Percentiles rank a stretch among this genome's conserved stretches.
Conservation (phyloP, 148 eudicot genomes). For the Camellia granthamiana region DNA sequence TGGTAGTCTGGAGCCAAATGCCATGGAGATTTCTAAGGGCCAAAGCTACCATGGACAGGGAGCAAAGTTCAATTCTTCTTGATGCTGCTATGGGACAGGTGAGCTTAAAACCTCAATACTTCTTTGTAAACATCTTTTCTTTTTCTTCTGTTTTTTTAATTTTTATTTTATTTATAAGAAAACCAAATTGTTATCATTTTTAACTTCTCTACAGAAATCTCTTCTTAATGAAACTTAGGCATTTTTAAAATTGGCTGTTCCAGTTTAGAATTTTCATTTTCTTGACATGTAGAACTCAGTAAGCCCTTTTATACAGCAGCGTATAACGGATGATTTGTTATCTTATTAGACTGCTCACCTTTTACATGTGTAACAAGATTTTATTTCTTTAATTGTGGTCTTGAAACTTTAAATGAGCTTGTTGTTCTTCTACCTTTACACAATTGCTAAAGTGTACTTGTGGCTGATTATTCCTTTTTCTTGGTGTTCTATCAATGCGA, state of each 20-base stretch:
- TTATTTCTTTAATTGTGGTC: constrained; percentile 2
- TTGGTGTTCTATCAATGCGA: not conserved
- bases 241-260: not conserved
- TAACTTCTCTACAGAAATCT: not conserved
- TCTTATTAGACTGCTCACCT: not conserved
- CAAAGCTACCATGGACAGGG: constrained; percentile 70
- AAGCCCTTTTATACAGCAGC: too few relatives aligned
- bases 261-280: not conserved
- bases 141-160: not conserved
- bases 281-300: not conserved
- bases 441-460: not conserved
- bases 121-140: not conserved
- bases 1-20: constrained; percentile 86
- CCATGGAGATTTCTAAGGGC: constrained; percentile 71
- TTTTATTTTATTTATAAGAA: not conserved
- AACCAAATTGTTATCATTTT: not conserved
- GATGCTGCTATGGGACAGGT: constrained; percentile 99
- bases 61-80: constrained; percentile 55
- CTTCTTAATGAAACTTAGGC: not conserved
- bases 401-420: not conserved
- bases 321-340: too few relatives aligned
- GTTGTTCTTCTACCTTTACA: not conserved
- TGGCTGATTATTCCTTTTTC: not conserved
- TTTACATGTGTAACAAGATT: not conserved
- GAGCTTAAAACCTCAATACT: not conserved